Base-by-base conservation (phyloP, 2,329 filamentous ascomycete species). In the Alternaria gansuensis region DNA sequence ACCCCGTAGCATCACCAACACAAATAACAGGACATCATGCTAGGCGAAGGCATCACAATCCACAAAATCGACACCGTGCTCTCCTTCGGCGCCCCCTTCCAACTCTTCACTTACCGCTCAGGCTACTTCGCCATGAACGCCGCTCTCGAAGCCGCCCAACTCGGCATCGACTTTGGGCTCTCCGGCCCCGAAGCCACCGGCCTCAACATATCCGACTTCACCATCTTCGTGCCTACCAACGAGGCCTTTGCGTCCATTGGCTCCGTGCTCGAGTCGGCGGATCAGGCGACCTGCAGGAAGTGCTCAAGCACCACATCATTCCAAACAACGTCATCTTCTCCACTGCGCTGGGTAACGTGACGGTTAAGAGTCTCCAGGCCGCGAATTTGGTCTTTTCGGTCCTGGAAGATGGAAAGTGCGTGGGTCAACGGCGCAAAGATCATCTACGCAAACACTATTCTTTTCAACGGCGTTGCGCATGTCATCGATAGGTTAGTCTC, bases 191-290 rank as follows among this genome's bases (percentile, higher is more conserved):
- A 65, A 14, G 13, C 45, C n/a, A 39, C 34, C 8, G 62, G 63
- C 13, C 68, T 71, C 31, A 72, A 72, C 44, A 63, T 71, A 13
- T 71, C 84, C 17, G 93, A 93, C 76, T 86, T 88, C 70, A 97
- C 93, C 0, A 79, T 94, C 52, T 95, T 97, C 66, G 89, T 90
- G 1, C 93, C 93, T 0, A 87, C 85, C 1, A 86, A 96, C 75
- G 80, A 82, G 45, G 92, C 92, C 0, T 93, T 97, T 69, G 84
- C 88, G 41, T 83, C 83, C 73, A 82, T 87, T 29, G 70, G 69
- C 49, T 71, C 70, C 3, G 63, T 70, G 14, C 57, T 72, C 2
- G 57, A 56, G 21, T 51, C 60, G 2, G 67, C 62, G 5, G 63
- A 71, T 33, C n/a, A 64, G 10, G 44, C 51, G 4, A 71, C 67